phyloP scores from a whole-genome alignment of 257 asterid species.

The Nicotiana benthamiana region DNA sequence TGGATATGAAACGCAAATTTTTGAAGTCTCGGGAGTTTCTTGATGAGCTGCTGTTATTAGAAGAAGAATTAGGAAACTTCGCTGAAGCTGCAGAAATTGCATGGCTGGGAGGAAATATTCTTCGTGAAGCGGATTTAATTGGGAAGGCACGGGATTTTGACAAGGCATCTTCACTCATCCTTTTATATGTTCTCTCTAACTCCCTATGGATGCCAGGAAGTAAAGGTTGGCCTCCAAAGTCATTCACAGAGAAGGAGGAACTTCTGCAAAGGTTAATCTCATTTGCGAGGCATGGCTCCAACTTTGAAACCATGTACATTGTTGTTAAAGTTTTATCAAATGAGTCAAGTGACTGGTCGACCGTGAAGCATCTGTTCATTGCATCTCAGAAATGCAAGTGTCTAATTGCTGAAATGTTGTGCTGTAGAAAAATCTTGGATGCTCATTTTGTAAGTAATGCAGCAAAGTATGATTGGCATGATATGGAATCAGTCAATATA shows the following conservation, averaged over 20 bases:
- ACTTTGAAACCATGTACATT: conserved; percentile 16
- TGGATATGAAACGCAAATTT: conserved; percentile 37
- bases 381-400: conserved; percentile 15
- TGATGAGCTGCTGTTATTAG: conserved; percentile 38
- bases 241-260: conserved; percentile 23
- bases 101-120: conserved; percentile 27
- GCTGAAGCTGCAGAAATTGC: conserved; percentile 51
- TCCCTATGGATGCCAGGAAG: conserved; percentile 37
- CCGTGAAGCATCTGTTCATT: conserved; percentile 20
- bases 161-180: conserved; percentile 26
- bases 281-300: conserved; percentile 24
- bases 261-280: conserved; percentile 30
- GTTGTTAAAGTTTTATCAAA: conserved; percentile 28
- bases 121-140: conserved; percentile 31
- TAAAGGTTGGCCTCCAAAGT: conserved; percentile 52
- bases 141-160: conserved; percentile 23
- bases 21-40: conserved; percentile 35
- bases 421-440: conserved; percentile 34
- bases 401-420: conserved; percentile 26
- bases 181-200: conserved; percentile 25
- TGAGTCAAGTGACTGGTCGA: conserved; percentile 20
- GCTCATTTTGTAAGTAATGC: conserved; percentile 24
- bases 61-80: conserved; percentile 48
- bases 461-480: conserved; percentile 28
- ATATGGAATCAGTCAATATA: conserved; percentile 11